These are phyloP conservation scores for Chaetomium sp. DNA, from an alignment of 2,329 filamentous ascomycete species.

Conservation along the genomic window DNA sequence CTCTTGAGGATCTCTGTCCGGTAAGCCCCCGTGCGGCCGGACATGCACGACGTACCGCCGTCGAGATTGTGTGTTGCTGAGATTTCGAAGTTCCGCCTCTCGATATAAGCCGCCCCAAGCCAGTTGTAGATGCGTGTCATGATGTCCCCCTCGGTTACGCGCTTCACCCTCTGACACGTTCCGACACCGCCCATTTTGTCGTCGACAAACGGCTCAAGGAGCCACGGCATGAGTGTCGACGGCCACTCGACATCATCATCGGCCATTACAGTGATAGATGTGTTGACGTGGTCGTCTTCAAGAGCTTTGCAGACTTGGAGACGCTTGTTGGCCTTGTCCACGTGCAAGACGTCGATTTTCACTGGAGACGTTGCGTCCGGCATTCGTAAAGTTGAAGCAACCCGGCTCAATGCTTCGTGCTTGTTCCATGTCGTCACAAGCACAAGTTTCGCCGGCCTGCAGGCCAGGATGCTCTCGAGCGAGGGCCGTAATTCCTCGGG, in stretches of 20 bases:
- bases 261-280: slow-evolving; percentile 81
- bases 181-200: slow-evolving; percentile 79
- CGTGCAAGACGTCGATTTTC: slow-evolving; percentile 63
- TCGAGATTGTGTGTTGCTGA: slow-evolving; percentile 93
- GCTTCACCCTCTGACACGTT: slow-evolving; percentile 79
- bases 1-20: slow-evolving; percentile 81
- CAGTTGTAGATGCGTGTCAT: slow-evolving; percentile 72
- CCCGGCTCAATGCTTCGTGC: slow-evolving; percentile 57
- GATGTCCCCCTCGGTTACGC: slow-evolving; percentile 57
- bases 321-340: slow-evolving; percentile 87
- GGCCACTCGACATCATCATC: slow-evolving; percentile 97
- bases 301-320: slow-evolving; percentile 89
- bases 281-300: slow-evolving; percentile 62
- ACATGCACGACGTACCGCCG: slow-evolving; percentile 94
- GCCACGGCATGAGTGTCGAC: slow-evolving; percentile 77
- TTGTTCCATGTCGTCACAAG: slow-evolving; percentile 84
- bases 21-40: slow-evolving; percentile 88
- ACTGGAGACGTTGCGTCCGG: slow-evolving; percentile 39
- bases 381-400: slow-evolving; percentile 52
- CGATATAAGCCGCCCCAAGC: slow-evolving; percentile 84
- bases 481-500: slow-evolving; percentile 79
- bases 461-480: slow-evolving; percentile 67
- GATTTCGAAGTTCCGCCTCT: slow-evolving; percentile 93
- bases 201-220: slow-evolving; percentile 87
- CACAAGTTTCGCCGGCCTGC: slow-evolving; percentile 65